These are phyloP conservation scores for Phialocephala subalpina DNA, from an alignment of 2,329 filamentous ascomycete species.

Conservation along the genomic window DNA sequence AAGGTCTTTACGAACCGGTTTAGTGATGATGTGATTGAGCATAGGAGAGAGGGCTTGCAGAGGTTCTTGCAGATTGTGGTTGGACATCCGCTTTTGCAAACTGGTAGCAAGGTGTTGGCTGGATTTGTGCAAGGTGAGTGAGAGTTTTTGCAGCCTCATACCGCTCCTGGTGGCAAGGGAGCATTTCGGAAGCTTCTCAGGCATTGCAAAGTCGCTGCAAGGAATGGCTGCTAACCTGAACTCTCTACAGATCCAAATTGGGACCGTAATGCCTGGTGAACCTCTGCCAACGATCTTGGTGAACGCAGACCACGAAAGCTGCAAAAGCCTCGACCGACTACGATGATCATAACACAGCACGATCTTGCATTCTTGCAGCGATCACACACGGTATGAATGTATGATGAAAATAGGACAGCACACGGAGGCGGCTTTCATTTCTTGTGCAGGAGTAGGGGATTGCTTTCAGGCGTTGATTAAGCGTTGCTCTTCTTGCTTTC, in stretches of 20 bases:
- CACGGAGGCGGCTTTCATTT: constrained; percentile 25
- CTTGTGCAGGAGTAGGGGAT: constrained; percentile 21
- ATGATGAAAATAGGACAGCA: constrained; percentile 18
- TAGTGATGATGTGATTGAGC: constrained; percentile 97
- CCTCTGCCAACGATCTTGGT: constrained; percentile 31
- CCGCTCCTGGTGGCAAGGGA: not conserved
- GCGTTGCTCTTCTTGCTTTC: constrained; percentile 30
- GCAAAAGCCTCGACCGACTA: constrained; percentile 49
- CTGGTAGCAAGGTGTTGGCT: constrained; percentile 94
- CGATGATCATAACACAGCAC: constrained; percentile 36
- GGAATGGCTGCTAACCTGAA: constrained; percentile 29
- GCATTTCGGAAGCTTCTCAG: not conserved
- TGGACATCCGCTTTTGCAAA: constrained; percentile 94
- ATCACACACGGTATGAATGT: constrained; percentile 37
- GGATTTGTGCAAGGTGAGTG: constrained; percentile 92
- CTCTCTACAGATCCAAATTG: constrained; percentile 75
- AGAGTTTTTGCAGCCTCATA: constrained; percentile 10
- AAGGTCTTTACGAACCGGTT: constrained; percentile 99
- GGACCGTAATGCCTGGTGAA: constrained; percentile 90
- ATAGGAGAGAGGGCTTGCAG: constrained; percentile 88
- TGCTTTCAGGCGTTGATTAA: constrained; percentile 27
- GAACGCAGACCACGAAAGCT: constrained; percentile 51
- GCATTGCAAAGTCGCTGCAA: not conserved
- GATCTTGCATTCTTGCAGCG: constrained; percentile 36
- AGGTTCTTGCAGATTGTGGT: constrained; percentile 98